Evolutionary conservation across 2,329 filamentous ascomycete genomes (phyloP).

Genomic region (Thielaviopsis populi): DNA sequence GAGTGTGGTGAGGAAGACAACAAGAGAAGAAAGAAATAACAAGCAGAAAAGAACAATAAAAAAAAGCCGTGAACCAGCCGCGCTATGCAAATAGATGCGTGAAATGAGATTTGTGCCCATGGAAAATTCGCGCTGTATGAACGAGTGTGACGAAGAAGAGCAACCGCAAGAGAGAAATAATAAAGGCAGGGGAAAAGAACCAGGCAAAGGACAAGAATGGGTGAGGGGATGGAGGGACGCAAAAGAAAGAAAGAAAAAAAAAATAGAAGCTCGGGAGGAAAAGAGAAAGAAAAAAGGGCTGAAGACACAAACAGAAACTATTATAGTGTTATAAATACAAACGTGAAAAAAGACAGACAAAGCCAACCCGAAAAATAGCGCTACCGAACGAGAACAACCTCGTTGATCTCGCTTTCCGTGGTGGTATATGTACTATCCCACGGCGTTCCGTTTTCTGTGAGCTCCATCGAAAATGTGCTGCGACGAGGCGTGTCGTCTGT

Average conservation of each 20-base stretch:
- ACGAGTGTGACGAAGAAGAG: constrained; percentile 9
- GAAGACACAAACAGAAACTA: constrained; percentile 7
- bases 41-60: background rate
- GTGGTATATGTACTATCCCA: constrained; percentile 27
- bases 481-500: constrained; percentile 28
- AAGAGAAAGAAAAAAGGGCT: background rate
- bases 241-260: constrained; percentile 3
- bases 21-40: background rate
- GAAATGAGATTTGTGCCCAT: constrained; percentile 10
- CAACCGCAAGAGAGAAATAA: background rate
- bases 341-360: constrained; percentile 11
- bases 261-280: background rate
- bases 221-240: too few species aligned
- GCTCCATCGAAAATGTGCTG: constrained; percentile 22
- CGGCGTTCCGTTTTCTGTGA: constrained; percentile 26
- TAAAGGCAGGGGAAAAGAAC: background rate
- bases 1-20: background rate
- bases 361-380: constrained; percentile 16
- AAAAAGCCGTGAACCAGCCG: constrained; percentile 10
- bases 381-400: constrained; percentile 31
- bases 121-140: constrained; percentile 11
- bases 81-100: constrained; percentile 11
- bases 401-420: constrained; percentile 31
- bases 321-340: constrained; percentile 14
- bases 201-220: background rate